Percentiles rank a stretch among this genome's conserved stretches.
These are phyloP conservation scores for Claviceps sp. DNA, from an alignment of 2,329 filamentous ascomycete species.

Conservation along the genomic window DNA sequence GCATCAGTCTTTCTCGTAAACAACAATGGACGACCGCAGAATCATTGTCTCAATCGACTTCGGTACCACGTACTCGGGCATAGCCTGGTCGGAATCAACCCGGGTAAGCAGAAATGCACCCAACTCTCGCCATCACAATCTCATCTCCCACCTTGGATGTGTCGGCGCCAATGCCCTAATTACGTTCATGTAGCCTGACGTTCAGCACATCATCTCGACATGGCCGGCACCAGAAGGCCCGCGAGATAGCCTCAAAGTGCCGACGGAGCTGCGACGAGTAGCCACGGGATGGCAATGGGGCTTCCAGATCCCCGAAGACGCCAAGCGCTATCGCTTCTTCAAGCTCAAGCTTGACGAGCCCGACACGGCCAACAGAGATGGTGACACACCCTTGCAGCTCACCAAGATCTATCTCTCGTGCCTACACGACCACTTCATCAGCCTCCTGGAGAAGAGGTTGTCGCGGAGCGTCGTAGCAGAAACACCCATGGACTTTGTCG, in stretches of 20 bases:
- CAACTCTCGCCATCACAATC: background rate
- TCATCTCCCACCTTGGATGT: background rate
- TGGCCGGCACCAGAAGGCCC: conserved; percentile 27
- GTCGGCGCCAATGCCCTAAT: background rate
- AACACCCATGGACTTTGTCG: conserved; percentile 37
- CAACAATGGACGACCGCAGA: conserved; percentile 22
- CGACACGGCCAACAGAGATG: conserved; percentile 15
- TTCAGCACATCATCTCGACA: conserved; percentile 27
- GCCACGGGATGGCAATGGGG: conserved; percentile 34
- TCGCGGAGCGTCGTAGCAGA: conserved; percentile 27
- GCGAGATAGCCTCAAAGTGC: conserved; percentile 30
- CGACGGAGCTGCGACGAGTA: conserved; percentile 32
- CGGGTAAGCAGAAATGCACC: conserved; percentile 14
- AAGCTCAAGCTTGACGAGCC: conserved; percentile 31
- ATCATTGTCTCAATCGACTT: conserved; percentile 43
- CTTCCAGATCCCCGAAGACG: conserved; percentile 30
- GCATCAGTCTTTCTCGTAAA: background rate
- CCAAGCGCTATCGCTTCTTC: conserved; percentile 29
- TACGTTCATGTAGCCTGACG: conserved; percentile 18
- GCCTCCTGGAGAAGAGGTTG: conserved; percentile 28
- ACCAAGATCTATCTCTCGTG: conserved; percentile 31
- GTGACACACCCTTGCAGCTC: conserved; percentile 22
- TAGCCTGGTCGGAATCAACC: conserved; percentile 36
- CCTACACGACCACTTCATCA: conserved; percentile 34
- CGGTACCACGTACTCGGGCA: conserved; percentile 41